Base-by-base conservation (phyloP, 495 filamentous ascomycete genomes). In the Penicillium nucicola region DNA sequence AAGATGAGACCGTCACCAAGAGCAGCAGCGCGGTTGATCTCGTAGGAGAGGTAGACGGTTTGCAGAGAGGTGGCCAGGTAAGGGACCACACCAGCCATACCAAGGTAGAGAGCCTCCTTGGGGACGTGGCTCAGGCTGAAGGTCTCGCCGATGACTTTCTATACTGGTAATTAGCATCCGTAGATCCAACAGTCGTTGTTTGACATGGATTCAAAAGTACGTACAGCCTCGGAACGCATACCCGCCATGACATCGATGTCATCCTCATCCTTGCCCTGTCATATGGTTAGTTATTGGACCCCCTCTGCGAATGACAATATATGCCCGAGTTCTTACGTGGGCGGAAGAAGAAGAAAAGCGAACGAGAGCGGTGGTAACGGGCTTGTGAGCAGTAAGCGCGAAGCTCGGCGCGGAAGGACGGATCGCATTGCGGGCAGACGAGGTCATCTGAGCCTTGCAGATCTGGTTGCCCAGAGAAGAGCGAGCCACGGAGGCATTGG, bases 91-190 rank as follows among this genome's bases (percentile, higher is more conserved):
- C 93, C 93, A 11, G 90, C 90, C 59, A 95, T 78, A 40, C 93
- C 95, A 52, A 98, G 78, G 59, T 77, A 77, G 48, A 89, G 84
- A 35, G 91, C 82, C 62, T 96, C 86, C 65, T 77, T 81, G 28
- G 93, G 93, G 18, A 97, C 92, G 3, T 75, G 77, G 20, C 71
- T 59, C 20, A 98, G 72, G 41, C 80, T 82, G 70, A 98, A 95
- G 10, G 92, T 93, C n/a, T 93, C 88, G 61, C 86, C 86, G 70
- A 97, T 83, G 1, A 81, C 84, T 75, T 82, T 73, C 92, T 97
- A 20, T 38, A 55, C 12, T 18, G 28, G 18, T 38, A 42, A 39
- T 37, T 4, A 65, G 51, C 18, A 45, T 9, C 44, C 28, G 17
- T 12, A 31, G 1, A 18, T 34, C 12, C 13, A 8, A n/a, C n/a